A percentile compares a stretch with the other conserved stretches of the same genome.
These are phyloP conservation scores for Alternaria atra DNA, from an alignment of 2,329 filamentous ascomycete species.

Conservation along the genomic window DNA sequence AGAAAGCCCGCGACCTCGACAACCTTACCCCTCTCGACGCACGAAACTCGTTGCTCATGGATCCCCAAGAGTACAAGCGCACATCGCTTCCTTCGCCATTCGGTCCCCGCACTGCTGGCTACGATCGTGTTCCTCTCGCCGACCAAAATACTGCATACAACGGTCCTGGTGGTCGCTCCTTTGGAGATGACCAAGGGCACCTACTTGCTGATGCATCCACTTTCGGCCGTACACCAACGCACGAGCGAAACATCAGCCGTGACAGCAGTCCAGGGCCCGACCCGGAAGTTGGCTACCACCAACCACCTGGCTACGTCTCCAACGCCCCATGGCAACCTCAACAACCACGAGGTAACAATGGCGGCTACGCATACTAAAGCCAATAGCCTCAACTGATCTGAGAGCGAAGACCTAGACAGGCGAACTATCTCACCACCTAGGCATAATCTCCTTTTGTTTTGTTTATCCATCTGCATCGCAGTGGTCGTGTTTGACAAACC, in stretches of 20 bases:
- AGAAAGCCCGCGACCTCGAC: slow-evolving; percentile 81
- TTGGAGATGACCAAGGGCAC: slow-evolving; percentile 39
- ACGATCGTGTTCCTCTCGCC: slow-evolving; percentile 49
- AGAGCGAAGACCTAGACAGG: slow-evolving; percentile 1
- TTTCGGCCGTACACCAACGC: slow-evolving; percentile 39
- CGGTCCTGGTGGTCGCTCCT: slow-evolving; percentile 30
- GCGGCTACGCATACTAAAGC: slow-evolving; percentile 38
- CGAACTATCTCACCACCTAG: not conserved
- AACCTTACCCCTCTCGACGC: slow-evolving; percentile 86
- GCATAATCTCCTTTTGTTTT: slow-evolving; percentile 5
- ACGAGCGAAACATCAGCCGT: slow-evolving; percentile 36
- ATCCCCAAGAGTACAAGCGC: slow-evolving; percentile 61
- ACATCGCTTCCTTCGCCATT: slow-evolving; percentile 43
- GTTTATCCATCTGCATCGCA: not conserved
- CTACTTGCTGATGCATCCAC: slow-evolving; percentile 49
- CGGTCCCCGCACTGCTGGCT: slow-evolving; percentile 41
- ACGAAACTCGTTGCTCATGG: slow-evolving; percentile 83
- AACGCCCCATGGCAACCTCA: slow-evolving; percentile 41
- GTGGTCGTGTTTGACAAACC: slow-evolving; percentile 1
- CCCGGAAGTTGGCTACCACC: slow-evolving; percentile 34
- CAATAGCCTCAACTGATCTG: not conserved
- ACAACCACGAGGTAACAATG: slow-evolving; percentile 29
- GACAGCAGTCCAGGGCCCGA: slow-evolving; percentile 41
- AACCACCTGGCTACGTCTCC: slow-evolving; percentile 31
- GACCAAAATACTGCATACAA: slow-evolving; percentile 46